A percentile compares a stretch with the other conserved stretches of the same genome.
These are phyloP conservation scores for Fusarium decemcellulare DNA, from an alignment of 2,329 filamentous ascomycete genomes.

Conservation along the genomic window DNA sequence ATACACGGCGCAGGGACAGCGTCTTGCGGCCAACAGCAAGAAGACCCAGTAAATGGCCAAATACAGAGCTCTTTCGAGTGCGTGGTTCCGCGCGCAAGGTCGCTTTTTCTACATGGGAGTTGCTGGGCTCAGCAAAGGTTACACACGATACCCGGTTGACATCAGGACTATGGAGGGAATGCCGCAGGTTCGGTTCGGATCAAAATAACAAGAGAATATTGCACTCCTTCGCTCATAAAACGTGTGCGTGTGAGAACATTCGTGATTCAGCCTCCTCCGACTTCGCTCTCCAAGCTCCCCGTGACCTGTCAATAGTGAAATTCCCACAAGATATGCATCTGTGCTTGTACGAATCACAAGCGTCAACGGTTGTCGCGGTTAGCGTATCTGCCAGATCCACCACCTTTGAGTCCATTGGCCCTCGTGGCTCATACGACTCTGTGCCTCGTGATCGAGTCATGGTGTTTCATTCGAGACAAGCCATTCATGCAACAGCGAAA, in stretches of 20 bases:
- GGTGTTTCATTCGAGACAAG: not conserved
- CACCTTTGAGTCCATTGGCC: not conserved
- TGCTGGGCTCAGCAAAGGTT: constrained; percentile 3
- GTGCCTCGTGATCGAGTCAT: constrained; percentile 12
- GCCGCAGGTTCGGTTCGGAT: not conserved
- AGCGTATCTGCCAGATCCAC: not conserved
- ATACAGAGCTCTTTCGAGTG: not conserved
- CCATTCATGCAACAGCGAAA: not conserved
- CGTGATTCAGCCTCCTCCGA: not conserved
- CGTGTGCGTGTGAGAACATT: no score
- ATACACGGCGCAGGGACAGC: constrained; percentile 51
- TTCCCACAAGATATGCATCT: not conserved
- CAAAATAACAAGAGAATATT: not conserved
- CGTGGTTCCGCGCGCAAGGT: not conserved
- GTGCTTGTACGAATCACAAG: not conserved
- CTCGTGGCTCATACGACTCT: not conserved
- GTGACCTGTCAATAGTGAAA: not conserved
- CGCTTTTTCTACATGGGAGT: not conserved
- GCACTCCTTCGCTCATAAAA: not conserved
- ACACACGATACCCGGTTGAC: constrained; percentile 32
- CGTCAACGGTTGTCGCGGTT: not conserved
- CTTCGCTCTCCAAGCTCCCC: not conserved
- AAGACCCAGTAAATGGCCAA: constrained; percentile 48
- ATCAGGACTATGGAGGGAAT: not conserved
- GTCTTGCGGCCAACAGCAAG: constrained; percentile 43